These are phyloP conservation scores for Rhizopogon rudus DNA, from an alignment of 768 basidiomycete genomes.

Conservation along the genomic window DNA sequence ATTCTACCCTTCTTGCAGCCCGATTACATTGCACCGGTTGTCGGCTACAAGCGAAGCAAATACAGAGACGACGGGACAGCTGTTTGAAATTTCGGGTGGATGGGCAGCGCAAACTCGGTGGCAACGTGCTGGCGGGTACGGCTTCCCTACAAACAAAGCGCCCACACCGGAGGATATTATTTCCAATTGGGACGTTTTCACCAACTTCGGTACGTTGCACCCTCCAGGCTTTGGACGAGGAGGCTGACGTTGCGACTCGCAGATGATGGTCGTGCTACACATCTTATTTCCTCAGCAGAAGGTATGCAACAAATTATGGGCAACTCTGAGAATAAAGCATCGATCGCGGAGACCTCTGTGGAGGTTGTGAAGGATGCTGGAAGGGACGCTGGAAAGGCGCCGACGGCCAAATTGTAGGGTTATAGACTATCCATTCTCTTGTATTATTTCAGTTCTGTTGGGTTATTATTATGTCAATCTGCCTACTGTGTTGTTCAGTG, in stretches of 20 bases:
- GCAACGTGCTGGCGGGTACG: constrained; percentile 84
- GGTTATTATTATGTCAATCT: background rate
- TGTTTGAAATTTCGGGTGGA: constrained; percentile 88
- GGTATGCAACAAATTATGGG: constrained; percentile 70
- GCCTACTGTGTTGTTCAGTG: no score
- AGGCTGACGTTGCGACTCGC: background rate
- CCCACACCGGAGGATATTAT: constrained; percentile 79
- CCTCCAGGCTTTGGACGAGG: background rate
- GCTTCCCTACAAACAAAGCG: constrained; percentile 75
- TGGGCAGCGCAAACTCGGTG: constrained; percentile 92
- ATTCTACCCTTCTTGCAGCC: constrained; percentile 41
- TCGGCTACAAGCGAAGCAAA: constrained; percentile 88
- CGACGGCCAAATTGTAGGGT: constrained; percentile 49
- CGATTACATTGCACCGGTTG: constrained; percentile 88
- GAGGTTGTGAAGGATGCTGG: constrained; percentile 52
- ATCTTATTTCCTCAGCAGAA: constrained; percentile 73
- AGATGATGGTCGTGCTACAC: constrained; percentile 81
- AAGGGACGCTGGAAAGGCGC: constrained; percentile 34
- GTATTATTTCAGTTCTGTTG: background rate
- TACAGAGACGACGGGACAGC: constrained; percentile 57
- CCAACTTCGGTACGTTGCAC: constrained; percentile 64
- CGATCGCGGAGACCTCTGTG: constrained; percentile 33
- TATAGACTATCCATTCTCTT: background rate
- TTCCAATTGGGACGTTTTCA: constrained; percentile 78
- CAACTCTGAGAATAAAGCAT: constrained; percentile 42